Evolutionary conservation across 371 early-diverging fungal genomes (phyloP).

Genomic region (Mucor racemosus): DNA sequence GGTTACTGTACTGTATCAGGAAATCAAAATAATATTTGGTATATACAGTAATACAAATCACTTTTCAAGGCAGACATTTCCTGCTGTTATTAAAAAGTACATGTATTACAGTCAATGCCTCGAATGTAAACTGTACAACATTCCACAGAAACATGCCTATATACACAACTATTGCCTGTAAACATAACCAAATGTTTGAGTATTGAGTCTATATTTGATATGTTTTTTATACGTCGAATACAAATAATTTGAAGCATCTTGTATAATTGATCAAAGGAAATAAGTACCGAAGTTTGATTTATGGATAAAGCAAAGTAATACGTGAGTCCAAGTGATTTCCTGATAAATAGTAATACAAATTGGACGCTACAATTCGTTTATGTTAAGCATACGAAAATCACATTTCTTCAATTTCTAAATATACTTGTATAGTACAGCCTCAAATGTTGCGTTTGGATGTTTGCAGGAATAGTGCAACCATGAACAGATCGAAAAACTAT

Average conservation of each 20-base stretch:
- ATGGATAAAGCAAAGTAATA: no score
- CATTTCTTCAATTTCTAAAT: neutral
- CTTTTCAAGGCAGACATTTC: neutral
- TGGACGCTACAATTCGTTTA: neutral
- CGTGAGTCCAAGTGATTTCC: neutral
- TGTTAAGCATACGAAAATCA: neutral
- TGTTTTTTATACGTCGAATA: neutral
- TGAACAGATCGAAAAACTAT: neutral
- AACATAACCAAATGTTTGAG: no score
- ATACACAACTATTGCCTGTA: no score
- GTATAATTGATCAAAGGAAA: no score
- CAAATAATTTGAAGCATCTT: neutral
- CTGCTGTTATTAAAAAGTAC: neutral
- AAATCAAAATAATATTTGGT: neutral
- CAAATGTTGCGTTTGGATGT: neutral
- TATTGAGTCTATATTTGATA: neutral
- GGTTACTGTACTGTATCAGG: neutral
- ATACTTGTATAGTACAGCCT: neutral
- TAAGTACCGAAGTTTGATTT: no score
- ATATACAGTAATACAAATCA: neutral
- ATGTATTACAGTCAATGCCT: neutral
- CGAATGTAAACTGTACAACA: neutral
- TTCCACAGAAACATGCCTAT: neutral
- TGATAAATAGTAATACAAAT: neutral
- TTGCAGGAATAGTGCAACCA: constrained; percentile 1